Conservation (phyloP, 2,329 filamentous ascomycete genomes). For the Diaporthe sp. region DNA sequence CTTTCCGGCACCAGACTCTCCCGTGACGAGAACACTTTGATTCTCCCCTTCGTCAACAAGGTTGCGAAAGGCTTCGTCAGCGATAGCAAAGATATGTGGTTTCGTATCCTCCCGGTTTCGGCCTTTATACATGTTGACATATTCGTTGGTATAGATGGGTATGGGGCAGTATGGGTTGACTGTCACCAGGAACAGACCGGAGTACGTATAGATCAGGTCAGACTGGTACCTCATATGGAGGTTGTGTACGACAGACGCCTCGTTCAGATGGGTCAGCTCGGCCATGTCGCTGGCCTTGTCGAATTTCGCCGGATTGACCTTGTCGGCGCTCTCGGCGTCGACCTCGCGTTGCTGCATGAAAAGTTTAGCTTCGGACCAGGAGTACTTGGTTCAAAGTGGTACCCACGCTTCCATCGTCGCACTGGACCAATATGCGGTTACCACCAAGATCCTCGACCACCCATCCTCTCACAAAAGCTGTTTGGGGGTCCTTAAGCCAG, state of each 20-base stretch:
- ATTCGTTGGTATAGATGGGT: constrained; percentile 96
- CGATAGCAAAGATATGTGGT: constrained; percentile 97
- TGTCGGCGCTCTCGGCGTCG: constrained; percentile 90
- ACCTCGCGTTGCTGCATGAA: constrained; percentile 85
- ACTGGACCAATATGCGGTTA: constrained; percentile 85
- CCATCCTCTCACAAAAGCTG: constrained; percentile 93
- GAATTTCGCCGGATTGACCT: constrained; percentile 99
- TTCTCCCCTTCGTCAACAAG: constrained; percentile 95
- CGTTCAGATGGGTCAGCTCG: constrained; percentile 96
- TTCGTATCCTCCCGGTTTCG: constrained; percentile 92
- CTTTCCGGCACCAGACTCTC: constrained; percentile 97
- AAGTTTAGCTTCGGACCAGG: constrained; percentile 40
- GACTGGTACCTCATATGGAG: constrained; percentile 94
- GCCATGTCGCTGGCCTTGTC: constrained; percentile 99
- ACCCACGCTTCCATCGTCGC: constrained; percentile 89
- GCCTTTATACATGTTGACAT: constrained; percentile 98
- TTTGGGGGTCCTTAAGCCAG: constrained; percentile 90
- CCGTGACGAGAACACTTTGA: constrained; percentile 97
- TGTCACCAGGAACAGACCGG: constrained; percentile 94
- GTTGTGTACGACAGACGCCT: constrained; percentile 98
- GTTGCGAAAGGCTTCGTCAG: constrained; percentile 95
- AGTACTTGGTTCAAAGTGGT: not conserved
- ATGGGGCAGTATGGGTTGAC: constrained; percentile 96
- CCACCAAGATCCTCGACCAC: constrained; percentile 84
- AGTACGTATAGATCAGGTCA: constrained; percentile 98